phyloP scores from a whole-genome alignment of 2,329 filamentous ascomycete genomes.

The Neofusicoccum cordaticola region DNA sequence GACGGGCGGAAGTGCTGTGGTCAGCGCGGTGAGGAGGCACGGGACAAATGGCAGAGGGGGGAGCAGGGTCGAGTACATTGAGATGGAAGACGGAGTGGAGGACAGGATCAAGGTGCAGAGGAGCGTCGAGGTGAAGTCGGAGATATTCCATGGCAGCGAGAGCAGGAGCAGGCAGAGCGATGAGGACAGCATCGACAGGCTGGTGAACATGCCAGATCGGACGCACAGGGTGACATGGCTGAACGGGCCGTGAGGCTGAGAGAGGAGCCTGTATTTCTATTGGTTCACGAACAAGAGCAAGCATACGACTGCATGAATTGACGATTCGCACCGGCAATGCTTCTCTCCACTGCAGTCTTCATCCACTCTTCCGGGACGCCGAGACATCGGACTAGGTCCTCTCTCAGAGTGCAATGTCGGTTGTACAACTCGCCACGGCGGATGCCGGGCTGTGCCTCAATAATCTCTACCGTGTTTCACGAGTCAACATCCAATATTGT shows the following conservation, averaged over 20 bases:
- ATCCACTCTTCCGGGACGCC: too few species aligned
- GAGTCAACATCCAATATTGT: too few species aligned
- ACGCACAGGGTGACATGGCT: background rate
- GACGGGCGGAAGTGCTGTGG: background rate
- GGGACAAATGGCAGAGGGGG: background rate
- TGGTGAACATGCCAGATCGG: constrained; percentile 1
- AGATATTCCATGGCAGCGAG: background rate
- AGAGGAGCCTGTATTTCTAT: background rate
- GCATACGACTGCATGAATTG: background rate
- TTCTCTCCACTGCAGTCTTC: too few species aligned
- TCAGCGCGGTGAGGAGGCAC: background rate
- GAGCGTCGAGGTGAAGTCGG: background rate
- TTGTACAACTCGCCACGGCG: too few species aligned
- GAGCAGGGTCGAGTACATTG: background rate
- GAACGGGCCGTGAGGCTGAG: background rate
- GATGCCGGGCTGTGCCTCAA: too few species aligned
- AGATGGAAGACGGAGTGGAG: background rate
- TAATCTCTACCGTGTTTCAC: too few species aligned
- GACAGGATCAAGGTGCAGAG: background rate
- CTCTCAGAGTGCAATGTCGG: too few species aligned
- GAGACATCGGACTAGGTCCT: too few species aligned
- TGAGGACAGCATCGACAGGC: constrained; percentile 4
- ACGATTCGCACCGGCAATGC: too few species aligned
- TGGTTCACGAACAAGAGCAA: background rate
- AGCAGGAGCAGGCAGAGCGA: constrained; percentile 3